Evolutionary conservation across 768 basidiomycete species (phyloP).

Genomic region (Tylopilus vinaceipallidus): DNA sequence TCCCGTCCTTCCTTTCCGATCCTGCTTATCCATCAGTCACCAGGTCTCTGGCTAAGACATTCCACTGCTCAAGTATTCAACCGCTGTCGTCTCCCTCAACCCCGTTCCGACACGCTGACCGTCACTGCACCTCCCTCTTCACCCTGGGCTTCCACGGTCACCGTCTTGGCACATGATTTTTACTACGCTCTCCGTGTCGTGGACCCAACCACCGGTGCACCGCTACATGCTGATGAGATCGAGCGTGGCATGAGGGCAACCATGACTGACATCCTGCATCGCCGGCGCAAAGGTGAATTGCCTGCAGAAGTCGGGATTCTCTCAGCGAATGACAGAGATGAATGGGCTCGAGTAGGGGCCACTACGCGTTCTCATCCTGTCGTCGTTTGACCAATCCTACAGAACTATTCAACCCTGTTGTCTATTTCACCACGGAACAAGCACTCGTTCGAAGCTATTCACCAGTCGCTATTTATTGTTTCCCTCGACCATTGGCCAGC

Average conservation of each 20-base stretch:
- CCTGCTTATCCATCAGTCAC: background rate
- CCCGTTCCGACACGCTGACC: conserved; percentile 58
- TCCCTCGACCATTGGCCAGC: conserved; percentile 75
- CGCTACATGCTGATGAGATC: conserved; percentile 39
- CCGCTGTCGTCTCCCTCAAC: conserved; percentile 69
- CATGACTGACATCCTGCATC: conserved; percentile 55
- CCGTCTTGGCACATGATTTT: conserved; percentile 75
- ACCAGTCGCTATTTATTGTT: conserved; percentile 74
- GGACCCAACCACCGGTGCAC: conserved; percentile 29
- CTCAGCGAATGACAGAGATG: conserved; percentile 78
- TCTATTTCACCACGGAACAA: conserved; percentile 65
- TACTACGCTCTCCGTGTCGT: conserved; percentile 73
- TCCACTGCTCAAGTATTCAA: conserved; percentile 68
- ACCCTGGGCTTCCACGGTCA: conserved; percentile 47
- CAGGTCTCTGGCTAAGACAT: conserved; percentile 65
- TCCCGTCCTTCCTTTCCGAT: background rate
- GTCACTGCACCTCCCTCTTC: conserved; percentile 42
- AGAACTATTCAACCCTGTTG: conserved; percentile 71
- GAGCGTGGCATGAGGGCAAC: conserved; percentile 45
- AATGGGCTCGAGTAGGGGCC: conserved; percentile 68
- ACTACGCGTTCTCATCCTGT: background rate
- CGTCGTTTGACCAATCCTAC: background rate
- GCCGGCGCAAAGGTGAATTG: conserved; percentile 50
- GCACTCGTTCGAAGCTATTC: conserved; percentile 57
- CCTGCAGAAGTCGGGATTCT: conserved; percentile 67